Evolutionary conservation across 345 rosid genomes (phyloP).

Genomic region (Ceriops tagal): DNA sequence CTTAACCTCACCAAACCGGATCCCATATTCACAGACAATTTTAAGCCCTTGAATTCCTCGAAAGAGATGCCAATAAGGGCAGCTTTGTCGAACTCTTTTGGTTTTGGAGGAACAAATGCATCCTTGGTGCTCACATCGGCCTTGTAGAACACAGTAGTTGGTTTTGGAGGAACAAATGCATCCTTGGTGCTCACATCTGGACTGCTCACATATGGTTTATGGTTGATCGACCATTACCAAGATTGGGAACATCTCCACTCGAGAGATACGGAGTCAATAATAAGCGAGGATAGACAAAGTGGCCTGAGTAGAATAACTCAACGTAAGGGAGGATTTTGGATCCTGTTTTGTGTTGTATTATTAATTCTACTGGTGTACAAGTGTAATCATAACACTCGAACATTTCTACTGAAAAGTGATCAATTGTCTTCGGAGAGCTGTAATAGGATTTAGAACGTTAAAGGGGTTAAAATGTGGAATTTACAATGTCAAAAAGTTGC

Average conservation of each 20-base stretch:
- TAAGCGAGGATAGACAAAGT: neutral
- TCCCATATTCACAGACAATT: constrained; percentile 55
- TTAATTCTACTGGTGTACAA: too few relatives aligned
- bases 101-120: constrained; percentile 93
- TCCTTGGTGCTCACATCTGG: neutral
- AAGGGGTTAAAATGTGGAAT: too few relatives aligned
- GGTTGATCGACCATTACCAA: neutral
- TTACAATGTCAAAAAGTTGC: too few relatives aligned
- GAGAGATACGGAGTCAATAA: neutral
- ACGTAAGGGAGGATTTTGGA: too few relatives aligned
- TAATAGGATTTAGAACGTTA: too few relatives aligned
- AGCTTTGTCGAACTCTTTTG: constrained; percentile 88
- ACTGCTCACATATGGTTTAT: neutral
- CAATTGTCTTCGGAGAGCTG: too few relatives aligned
- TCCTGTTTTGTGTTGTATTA: too few relatives aligned
- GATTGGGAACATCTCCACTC: neutral
- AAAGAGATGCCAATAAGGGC: constrained; percentile 62
- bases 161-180: neutral
- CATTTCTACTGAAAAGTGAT: too few relatives aligned
- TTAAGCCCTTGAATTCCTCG: constrained; percentile 64
- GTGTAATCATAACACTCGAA: too few relatives aligned
- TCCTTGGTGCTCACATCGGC: constrained; percentile 58
- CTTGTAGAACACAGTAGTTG: constrained; percentile 11
- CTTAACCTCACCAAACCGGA: constrained; percentile 75
- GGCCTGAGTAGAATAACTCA: too few relatives aligned